Evolutionary conservation across 495 filamentous ascomycete species (phyloP).

Genomic region (Margaritispora aquatica): DNA sequence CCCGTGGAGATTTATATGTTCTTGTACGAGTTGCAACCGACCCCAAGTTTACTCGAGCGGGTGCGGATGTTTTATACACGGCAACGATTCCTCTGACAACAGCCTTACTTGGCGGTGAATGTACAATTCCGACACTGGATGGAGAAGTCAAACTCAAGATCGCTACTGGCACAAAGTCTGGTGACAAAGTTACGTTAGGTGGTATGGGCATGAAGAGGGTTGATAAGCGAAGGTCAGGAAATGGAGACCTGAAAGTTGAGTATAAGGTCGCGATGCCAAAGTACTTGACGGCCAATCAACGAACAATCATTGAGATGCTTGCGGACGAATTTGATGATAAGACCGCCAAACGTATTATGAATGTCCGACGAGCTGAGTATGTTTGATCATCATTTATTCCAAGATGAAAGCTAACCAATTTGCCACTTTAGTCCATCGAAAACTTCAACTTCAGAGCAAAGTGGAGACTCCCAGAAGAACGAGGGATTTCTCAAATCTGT

Average conservation of each 20-base stretch:
- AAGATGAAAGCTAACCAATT: background rate
- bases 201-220: conserved; percentile 93
- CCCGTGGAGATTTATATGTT: conserved; percentile 82
- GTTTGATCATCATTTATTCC: background rate
- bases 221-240: conserved; percentile 40
- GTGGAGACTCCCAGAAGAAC: conserved; percentile 51
- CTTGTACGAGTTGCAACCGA: conserved; percentile 78
- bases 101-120: conserved; percentile 84
- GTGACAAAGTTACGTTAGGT: conserved; percentile 77
- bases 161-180: conserved; percentile 82
- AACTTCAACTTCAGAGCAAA: conserved; percentile 9
- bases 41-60: conserved; percentile 75
- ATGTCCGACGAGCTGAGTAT: conserved; percentile 15
- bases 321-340: conserved; percentile 92
- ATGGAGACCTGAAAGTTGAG: conserved; percentile 82
- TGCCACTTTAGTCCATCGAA: background rate
- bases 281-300: conserved; percentile 80
- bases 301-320: conserved; percentile 87
- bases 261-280: conserved; percentile 95
- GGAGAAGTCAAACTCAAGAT: conserved; percentile 85
- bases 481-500: conserved; percentile 84
- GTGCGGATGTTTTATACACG: conserved; percentile 88
- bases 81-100: conserved; percentile 88
- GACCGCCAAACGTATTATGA: conserved; percentile 89
- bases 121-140: conserved; percentile 83